Evolutionary conservation across 805 yeast species (phyloP), one percentile per base, ranked within the genome.

Genomic region (Candida rishiriensis): DNA sequence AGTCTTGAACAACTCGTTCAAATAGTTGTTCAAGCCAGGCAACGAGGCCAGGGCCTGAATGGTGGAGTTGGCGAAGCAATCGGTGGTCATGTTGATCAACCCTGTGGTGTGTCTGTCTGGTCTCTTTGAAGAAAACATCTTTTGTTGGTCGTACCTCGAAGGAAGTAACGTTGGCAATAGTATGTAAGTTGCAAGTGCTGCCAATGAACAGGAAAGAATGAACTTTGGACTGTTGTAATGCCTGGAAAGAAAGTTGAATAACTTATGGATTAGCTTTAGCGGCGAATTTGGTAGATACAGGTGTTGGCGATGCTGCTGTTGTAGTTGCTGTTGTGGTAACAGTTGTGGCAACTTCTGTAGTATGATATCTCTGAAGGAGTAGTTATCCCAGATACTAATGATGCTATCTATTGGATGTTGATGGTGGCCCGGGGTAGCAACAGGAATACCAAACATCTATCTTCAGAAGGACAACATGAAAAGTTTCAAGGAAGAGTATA

Each of bases 51-150:
- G 72, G 0, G 90, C 93, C 61, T 91, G 99, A 15, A 93, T 57
- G 1, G 90, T 81, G 8, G 95, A 78, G 58, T 93, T 91, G 48
- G 96, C 96, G 68, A 88, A 91, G 63, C 99, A 91, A 61, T 89
- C 97, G 52, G 88, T 87, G 47, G 90, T 76, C 50, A 82, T 71
- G 62, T 91, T 93, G 52, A 82, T 73, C 37, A 91, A 68, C 3
- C 97, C 97, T 0, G 93, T 88, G 10, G 96, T 84, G 56, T 78
- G 70, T 51, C 76, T 82, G 52, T 85, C 91, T 8, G 84, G 81
- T 58, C 93, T 68, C 39, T 68, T 72, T 18, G 45, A 39, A 3
- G 55, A 44, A 50, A 53, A 51, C 57, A 53, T 53, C 7, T 38
- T 29, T 21, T 21, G 26, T 29, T 39, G 10, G 17, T 40, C 29